These are phyloP conservation scores for Puccinellia tenuiflora DNA, from an alignment of 176 grass and related monocot species.

Conservation along the genomic window DNA sequence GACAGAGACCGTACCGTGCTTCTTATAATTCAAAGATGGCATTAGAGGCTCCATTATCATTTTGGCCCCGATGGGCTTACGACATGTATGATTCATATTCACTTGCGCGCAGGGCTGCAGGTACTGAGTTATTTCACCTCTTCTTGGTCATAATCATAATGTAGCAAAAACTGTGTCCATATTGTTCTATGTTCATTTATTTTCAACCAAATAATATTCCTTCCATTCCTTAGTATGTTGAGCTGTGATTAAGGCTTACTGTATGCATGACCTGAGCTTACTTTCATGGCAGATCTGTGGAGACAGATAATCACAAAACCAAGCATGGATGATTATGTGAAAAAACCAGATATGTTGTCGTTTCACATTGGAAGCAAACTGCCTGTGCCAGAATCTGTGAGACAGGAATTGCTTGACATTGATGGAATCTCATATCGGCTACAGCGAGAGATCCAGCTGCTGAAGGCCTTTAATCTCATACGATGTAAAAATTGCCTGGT, in stretches of 20 bases:
- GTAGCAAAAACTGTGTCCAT: constrained; percentile 14
- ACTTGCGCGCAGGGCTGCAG: constrained; percentile 65
- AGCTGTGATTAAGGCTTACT: not conserved
- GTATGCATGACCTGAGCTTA: constrained; percentile 14
- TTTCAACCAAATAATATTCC: not conserved
- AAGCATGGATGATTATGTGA: constrained; percentile 63
- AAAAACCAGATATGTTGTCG: constrained; percentile 65
- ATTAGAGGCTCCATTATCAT: constrained; percentile 59
- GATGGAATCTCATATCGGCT: constrained; percentile 88
- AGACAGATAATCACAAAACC: constrained; percentile 59
- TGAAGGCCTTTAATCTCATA: constrained; percentile 74
- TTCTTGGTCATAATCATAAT: not conserved
- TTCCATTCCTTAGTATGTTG: not conserved
- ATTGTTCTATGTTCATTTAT: constrained; percentile 2
- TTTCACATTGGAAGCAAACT: constrained; percentile 87
- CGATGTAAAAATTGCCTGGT: constrained; percentile 76
- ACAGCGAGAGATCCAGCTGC: constrained; percentile 73
- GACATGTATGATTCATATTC: constrained; percentile 89
- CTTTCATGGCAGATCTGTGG: constrained; percentile 65
- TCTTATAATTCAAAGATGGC: constrained; percentile 31
- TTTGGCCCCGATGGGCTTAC: constrained; percentile 89
- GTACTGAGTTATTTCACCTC: constrained; percentile 38
- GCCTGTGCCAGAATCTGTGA: constrained; percentile 56
- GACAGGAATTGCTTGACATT: constrained; percentile 87
- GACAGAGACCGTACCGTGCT: constrained; percentile 3